Evolutionary conservation across 2,329 filamentous ascomycete genomes (phyloP).

Genomic region (Macrophomina phaseolina): DNA sequence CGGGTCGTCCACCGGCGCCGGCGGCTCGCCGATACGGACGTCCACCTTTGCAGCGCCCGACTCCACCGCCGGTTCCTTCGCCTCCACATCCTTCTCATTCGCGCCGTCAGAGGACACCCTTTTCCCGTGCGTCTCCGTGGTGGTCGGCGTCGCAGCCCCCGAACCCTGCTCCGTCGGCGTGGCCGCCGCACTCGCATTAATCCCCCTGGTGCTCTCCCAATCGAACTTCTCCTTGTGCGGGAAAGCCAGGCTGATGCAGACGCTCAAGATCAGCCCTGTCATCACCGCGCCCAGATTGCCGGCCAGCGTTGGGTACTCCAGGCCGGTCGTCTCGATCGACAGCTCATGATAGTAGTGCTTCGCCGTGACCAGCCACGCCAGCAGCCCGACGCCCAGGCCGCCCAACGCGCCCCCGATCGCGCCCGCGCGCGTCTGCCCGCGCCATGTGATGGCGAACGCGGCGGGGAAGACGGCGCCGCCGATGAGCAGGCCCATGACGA

Average conservation of each 20-base stretch:
- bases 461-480: slow-evolving; percentile 62
- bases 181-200: slow-evolving; percentile 35
- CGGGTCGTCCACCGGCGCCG: slow-evolving; percentile 39
- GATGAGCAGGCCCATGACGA: slow-evolving; percentile 61
- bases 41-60: neutral
- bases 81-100: neutral
- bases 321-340: slow-evolving; percentile 55
- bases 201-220: slow-evolving; percentile 46
- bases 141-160: neutral
- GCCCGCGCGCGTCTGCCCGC: slow-evolving; percentile 55
- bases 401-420: slow-evolving; percentile 58
- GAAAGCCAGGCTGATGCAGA: slow-evolving; percentile 54
- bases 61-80: neutral
- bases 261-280: slow-evolving; percentile 51
- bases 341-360: slow-evolving; percentile 56
- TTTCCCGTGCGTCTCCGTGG: slow-evolving; percentile 27
- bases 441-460: slow-evolving; percentile 60
- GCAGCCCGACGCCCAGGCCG: slow-evolving; percentile 57
- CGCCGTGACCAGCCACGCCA: slow-evolving; percentile 60
- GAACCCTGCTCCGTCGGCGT: slow-evolving; percentile 27
- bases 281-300: slow-evolving; percentile 58
- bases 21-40: slow-evolving; percentile 25
- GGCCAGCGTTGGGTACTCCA: slow-evolving; percentile 58
- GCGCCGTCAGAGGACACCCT: neutral
- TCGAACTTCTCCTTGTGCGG: slow-evolving; percentile 48